Percentiles rank a stretch among this genome's conserved stretches.
Evolutionary conservation across 2,329 filamentous ascomycete genomes (phyloP).

Genomic region (Epichloe scottii): DNA sequence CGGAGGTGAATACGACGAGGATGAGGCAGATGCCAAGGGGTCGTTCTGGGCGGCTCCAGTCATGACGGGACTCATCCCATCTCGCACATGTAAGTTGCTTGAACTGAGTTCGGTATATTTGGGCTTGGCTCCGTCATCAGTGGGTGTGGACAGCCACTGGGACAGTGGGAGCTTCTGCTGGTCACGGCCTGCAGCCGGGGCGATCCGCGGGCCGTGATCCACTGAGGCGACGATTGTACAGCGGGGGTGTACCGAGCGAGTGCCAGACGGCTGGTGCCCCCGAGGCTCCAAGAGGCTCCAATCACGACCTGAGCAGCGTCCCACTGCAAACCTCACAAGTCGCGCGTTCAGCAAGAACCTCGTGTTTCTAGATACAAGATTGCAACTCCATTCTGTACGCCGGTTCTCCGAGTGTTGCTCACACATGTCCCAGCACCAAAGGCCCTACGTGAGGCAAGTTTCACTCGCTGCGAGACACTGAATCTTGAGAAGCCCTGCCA

Average conservation of each 20-base stretch:
- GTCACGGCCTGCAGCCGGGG: neutral
- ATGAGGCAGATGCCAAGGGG: conserved; percentile 23
- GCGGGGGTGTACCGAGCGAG: too few species aligned
- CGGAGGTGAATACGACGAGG: conserved; percentile 18
- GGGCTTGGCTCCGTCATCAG: neutral
- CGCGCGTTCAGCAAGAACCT: too few species aligned
- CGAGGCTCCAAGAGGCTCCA: too few species aligned
- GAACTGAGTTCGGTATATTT: neutral
- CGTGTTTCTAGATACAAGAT: too few species aligned
- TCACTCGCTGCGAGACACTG: too few species aligned
- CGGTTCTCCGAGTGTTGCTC: neutral
- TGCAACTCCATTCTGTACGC: too few species aligned
- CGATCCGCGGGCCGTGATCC: neutral
- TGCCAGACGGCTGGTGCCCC: too few species aligned
- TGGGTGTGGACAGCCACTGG: too few species aligned
- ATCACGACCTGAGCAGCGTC: too few species aligned
- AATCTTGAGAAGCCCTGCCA: neutral
- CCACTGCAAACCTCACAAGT: neutral
- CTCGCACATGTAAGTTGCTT: conserved; percentile 9
- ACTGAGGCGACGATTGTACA: too few species aligned
- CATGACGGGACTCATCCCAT: conserved; percentile 30
- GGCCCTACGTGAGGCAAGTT: too few species aligned
- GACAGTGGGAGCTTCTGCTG: neutral
- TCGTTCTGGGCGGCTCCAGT: conserved; percentile 24
- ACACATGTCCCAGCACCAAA: too few species aligned